A percentile compares a stretch with the other conserved stretches of the same genome.
These are phyloP conservation scores for Balansia obtecta DNA, from an alignment of 2,329 filamentous ascomycete genomes.

Conservation along the genomic window DNA sequence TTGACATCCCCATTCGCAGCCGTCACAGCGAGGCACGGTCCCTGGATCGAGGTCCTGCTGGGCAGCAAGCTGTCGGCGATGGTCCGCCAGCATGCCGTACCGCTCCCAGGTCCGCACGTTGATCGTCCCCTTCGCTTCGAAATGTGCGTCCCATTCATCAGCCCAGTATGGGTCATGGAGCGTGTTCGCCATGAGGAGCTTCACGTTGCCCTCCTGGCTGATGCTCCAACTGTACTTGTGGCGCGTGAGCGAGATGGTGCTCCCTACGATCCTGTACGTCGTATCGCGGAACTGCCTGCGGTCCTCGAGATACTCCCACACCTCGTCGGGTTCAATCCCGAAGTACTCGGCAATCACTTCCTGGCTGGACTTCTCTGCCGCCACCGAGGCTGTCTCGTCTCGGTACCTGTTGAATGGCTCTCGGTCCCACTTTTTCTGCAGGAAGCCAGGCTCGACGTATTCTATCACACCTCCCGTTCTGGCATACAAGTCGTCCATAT, in stretches of 20 bases:
- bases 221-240: constrained; percentile 10
- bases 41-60: constrained; percentile 5
- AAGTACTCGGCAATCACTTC: constrained; percentile 6
- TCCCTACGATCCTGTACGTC: constrained; percentile 9
- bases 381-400: background rate
- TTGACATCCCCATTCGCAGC: constrained; percentile 9
- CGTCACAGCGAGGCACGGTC: constrained; percentile 3
- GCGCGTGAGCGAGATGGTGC: constrained; percentile 8
- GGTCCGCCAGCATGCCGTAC: constrained; percentile 13
- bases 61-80: constrained; percentile 9
- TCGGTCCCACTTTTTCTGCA: background rate
- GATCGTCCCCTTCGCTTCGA: constrained; percentile 7
- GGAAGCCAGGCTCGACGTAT: background rate
- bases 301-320: constrained; percentile 6
- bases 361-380: background rate
- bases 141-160: constrained; percentile 13
- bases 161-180: constrained; percentile 12
- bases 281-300: constrained; percentile 3
- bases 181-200: constrained; percentile 12
- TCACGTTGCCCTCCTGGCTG: constrained; percentile 7
- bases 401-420: background rate
- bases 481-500: background rate
- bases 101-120: constrained; percentile 14
- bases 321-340: constrained; percentile 6
- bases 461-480: background rate